These are phyloP conservation scores for Ustulina deusta DNA, from an alignment of 2,329 filamentous ascomycete genomes.

Conservation along the genomic window DNA sequence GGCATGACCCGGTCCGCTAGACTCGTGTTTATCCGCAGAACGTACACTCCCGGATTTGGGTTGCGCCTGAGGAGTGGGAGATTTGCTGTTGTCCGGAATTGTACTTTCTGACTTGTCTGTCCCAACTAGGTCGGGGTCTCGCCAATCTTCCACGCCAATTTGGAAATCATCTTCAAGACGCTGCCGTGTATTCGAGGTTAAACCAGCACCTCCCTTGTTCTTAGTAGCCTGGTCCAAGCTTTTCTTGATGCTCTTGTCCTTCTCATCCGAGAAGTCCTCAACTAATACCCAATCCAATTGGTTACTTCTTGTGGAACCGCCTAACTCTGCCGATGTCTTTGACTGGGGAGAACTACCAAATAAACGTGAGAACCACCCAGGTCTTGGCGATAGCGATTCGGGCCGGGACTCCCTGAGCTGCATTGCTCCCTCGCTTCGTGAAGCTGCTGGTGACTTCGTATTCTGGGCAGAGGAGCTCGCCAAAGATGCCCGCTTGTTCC, in stretches of 20 bases:
- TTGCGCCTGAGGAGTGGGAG: constrained; percentile 39
- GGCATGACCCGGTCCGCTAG: constrained; percentile 66
- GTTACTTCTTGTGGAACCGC: constrained; percentile 75
- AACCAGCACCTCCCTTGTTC: constrained; percentile 43
- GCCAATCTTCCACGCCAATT: constrained; percentile 89
- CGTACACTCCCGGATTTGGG: constrained; percentile 41
- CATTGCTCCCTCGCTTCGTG: constrained; percentile 45
- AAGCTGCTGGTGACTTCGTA: constrained; percentile 46
- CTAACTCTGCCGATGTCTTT: constrained; percentile 63
- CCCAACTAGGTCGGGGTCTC: constrained; percentile 78
- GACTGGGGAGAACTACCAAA: constrained; percentile 54
- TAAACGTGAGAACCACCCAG: constrained; percentile 60
- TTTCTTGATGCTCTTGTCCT: constrained; percentile 58
- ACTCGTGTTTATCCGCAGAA: constrained; percentile 39
- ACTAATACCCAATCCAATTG: constrained; percentile 79
- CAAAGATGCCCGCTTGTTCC: constrained; percentile 53
- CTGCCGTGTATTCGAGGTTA: constrained; percentile 41
- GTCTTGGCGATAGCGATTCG: constrained; percentile 44
- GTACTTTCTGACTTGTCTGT: constrained; percentile 42
- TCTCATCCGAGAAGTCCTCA: constrained; percentile 73
- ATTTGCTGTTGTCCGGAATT: constrained; percentile 48
- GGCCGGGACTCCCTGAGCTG: constrained; percentile 45
- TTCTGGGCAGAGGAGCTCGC: constrained; percentile 47
- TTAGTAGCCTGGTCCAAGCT: constrained; percentile 56
- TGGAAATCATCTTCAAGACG: constrained; percentile 72